Conservation (phyloP, 2,329 filamentous ascomycete species). For the Tricladium varicosporioides region DNA sequence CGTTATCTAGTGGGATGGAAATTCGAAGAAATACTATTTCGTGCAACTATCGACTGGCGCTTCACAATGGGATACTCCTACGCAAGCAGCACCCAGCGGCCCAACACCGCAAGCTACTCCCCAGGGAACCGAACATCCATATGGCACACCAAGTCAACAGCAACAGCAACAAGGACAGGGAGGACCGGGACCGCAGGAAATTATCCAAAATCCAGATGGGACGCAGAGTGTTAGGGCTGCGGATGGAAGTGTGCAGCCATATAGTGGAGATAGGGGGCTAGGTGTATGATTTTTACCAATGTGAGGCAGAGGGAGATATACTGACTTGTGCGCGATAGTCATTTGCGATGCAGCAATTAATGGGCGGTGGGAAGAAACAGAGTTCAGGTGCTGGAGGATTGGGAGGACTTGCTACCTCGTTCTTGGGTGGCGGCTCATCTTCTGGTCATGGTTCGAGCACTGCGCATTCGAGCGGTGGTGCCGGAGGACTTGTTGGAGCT, state of each 20-base stretch:
- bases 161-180: conserved; percentile 31
- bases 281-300: conserved; percentile 52
- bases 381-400: conserved; percentile 25
- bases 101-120: conserved; percentile 54
- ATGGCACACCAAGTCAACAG: conserved; percentile 48
- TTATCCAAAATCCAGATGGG: conserved; percentile 62
- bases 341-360: conserved; percentile 34
- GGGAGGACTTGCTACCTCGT: conserved; percentile 37
- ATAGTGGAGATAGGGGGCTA: conserved; percentile 56
- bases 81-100: conserved; percentile 59
- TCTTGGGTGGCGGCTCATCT: conserved; percentile 28
- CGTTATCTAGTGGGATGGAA: conserved; percentile 51
- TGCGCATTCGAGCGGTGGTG: conserved; percentile 16
- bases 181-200: conserved; percentile 20
- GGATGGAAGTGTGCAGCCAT: conserved; percentile 59
- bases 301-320: background rate
- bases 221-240: conserved; percentile 59
- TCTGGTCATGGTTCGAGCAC: conserved; percentile 17
- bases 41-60: conserved; percentile 70
- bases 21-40: conserved; percentile 66
- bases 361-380: conserved; percentile 34
- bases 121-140: conserved; percentile 56
- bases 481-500: conserved; percentile 37
- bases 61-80: conserved; percentile 74
- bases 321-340: conserved; percentile 23